These are phyloP conservation scores for sweet orange (Citrus sinensis) DNA, from an alignment of 345 rosid genomes.

Conservation along the genomic window DNA sequence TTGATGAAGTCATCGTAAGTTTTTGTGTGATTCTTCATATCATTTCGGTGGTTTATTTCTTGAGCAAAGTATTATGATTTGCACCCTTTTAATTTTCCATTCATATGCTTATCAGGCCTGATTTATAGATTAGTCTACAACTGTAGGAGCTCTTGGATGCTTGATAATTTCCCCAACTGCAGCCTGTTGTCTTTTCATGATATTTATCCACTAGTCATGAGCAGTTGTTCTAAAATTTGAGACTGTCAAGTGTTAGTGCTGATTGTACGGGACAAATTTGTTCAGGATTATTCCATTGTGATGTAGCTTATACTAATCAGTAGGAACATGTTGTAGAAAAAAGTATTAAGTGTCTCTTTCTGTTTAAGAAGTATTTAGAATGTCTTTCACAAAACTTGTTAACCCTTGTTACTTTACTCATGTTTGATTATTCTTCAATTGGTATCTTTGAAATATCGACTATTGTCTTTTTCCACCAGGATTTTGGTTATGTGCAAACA, in stretches of 20 bases:
- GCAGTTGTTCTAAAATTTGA: background rate
- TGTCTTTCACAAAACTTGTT: background rate
- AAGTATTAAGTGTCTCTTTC: background rate
- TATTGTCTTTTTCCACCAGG: slow-evolving; percentile 42
- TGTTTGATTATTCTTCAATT: slow-evolving; percentile 2
- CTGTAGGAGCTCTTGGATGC: background rate
- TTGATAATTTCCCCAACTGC: background rate
- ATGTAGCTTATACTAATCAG: background rate
- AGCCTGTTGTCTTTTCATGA: background rate
- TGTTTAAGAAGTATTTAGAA: background rate
- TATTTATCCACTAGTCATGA: background rate
- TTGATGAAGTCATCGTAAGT: slow-evolving; percentile 97
- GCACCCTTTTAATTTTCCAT: background rate
- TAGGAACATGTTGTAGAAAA: background rate
- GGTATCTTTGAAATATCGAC: background rate
- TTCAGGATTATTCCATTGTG: background rate
- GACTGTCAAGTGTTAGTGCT: background rate
- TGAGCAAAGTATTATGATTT: background rate
- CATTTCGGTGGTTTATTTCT: background rate
- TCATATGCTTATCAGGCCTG: background rate
- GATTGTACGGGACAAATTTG: background rate
- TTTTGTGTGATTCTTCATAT: background rate
- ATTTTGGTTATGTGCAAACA: slow-evolving; percentile 97
- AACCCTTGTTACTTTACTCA: background rate
- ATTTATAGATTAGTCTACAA: background rate